phyloP scores from a whole-genome alignment of 106 monocot genomes.

The Dendrobium huoshanense region DNA sequence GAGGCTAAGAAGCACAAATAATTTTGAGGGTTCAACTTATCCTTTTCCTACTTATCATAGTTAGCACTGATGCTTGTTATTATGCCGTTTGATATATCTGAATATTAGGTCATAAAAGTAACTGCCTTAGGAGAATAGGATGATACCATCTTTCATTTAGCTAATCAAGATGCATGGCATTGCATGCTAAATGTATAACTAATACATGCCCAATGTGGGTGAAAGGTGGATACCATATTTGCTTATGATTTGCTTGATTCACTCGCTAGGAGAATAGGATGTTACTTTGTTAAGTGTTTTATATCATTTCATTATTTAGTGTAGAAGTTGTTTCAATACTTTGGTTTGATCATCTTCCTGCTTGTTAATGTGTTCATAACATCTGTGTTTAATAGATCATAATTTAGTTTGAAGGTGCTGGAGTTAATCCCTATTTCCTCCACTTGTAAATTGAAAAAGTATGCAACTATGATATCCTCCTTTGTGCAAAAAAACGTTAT shows the following conservation, averaged over 20 bases:
- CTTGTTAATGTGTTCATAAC: background rate
- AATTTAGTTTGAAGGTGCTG: conserved; percentile 4
- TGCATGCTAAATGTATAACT: background rate
- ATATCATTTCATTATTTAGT: background rate
- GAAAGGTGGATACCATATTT: background rate
- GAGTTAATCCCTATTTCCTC: background rate
- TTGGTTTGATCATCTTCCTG: background rate
- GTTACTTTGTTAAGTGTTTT: background rate
- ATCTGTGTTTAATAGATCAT: background rate
- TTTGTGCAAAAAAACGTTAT: background rate
- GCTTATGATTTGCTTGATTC: background rate
- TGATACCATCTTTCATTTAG: too few species aligned
- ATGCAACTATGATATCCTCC: background rate
- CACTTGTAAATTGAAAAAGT: background rate
- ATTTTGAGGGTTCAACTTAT: background rate
- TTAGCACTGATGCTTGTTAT: background rate
- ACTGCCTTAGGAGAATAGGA: background rate
- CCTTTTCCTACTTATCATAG: background rate
- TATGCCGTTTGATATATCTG: background rate
- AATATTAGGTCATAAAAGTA: background rate
- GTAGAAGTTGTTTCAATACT: background rate
- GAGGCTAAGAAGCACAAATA: background rate
- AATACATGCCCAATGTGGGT: background rate
- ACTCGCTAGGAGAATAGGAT: background rate
- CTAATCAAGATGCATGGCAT: background rate